Evolutionary conservation across 345 rosid species (phyloP).

Genomic region (Euphorbia tirucalli): DNA sequence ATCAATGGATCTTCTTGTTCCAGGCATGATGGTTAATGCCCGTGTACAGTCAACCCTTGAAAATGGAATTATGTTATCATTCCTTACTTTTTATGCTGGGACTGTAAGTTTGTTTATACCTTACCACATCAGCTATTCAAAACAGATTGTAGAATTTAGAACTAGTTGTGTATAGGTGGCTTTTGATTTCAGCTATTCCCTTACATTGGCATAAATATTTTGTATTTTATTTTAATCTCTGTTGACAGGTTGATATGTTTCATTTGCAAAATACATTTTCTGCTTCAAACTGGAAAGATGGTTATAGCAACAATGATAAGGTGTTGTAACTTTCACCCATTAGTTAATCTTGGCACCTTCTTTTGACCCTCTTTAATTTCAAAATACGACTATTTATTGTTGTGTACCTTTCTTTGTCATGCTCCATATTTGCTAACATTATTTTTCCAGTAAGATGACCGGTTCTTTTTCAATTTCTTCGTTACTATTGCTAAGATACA

Average conservation of each 20-base stretch:
- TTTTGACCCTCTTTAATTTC: background rate
- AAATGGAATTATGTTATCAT: constrained; percentile 84
- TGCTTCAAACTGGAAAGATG: constrained; percentile 74
- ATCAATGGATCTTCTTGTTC: constrained; percentile 87
- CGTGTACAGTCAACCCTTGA: constrained; percentile 81
- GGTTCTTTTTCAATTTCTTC: background rate
- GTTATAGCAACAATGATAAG: constrained; percentile 71
- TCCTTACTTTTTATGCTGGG: constrained; percentile 90
- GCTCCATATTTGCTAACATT: background rate
- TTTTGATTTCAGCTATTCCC: constrained; percentile 14
- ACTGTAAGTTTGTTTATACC: constrained; percentile 59
- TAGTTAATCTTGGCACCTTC: constrained; percentile 7
- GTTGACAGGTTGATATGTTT: constrained; percentile 73
- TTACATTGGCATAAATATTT: constrained; percentile 12
- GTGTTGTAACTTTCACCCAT: constrained; percentile 29
- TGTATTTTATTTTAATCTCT: background rate
- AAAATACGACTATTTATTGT: background rate
- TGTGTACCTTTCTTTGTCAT: background rate
- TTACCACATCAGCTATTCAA: constrained; percentile 1
- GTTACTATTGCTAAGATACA: background rate
- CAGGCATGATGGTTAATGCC: constrained; percentile 95
- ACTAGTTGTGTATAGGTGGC: background rate
- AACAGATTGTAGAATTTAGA: background rate
- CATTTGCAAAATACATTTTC: constrained; percentile 66
- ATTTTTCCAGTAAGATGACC: background rate